Evolutionary conservation across 257 asterid genomes (phyloP), one percentile per base, ranked within the genome.

Genomic region (Linderniella brevidens): DNA sequence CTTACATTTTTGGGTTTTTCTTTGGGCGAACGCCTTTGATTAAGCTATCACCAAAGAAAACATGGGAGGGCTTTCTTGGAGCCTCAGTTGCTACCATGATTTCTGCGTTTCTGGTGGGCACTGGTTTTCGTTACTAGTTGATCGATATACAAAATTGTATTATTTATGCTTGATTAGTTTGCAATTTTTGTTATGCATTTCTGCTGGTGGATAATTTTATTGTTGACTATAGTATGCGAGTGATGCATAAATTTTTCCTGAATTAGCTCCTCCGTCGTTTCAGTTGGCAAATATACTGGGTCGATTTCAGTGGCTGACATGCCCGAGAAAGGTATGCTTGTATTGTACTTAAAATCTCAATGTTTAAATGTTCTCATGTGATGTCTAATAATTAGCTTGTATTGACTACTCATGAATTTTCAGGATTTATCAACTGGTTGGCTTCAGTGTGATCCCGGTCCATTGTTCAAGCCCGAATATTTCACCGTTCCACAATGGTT

Each of bases 41-140:
- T 78, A 84, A 88, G 74, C 71, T 88, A 57, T 88, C 97, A 13
- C 97, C 97, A 15, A 86, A 86, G 77, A 88, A 88, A 67, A 88
- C 95, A 41, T 88, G 95, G 97, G 97, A 88, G 63, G 97, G 95
- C 49, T 88, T 88, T 59, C 78, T 88, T 51, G 97, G 97, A 66
- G 97, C 95, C 17, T 88, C 95, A 45, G 70, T 83, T 50, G 61
- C 92, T 43, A 88, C 97, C 48, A 65, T 88, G 54, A 59, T 84
- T 58, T 72, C 97, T 42, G 97, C 97, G 45, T 88, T 84, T 69
- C 51, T 80, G 93, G 97, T 87, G 56, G 68, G 86, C 48, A 19
- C 37, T 52, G 40, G 57, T 9, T 50, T 44, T 37, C 41, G 41
- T 56, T 37, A 25, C 44, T 35, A 38, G 13, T 8, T 29, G 41